Base-by-base conservation (phyloP, 495 filamentous ascomycete genomes). In the Xanthoparmelia taractica region DNA sequence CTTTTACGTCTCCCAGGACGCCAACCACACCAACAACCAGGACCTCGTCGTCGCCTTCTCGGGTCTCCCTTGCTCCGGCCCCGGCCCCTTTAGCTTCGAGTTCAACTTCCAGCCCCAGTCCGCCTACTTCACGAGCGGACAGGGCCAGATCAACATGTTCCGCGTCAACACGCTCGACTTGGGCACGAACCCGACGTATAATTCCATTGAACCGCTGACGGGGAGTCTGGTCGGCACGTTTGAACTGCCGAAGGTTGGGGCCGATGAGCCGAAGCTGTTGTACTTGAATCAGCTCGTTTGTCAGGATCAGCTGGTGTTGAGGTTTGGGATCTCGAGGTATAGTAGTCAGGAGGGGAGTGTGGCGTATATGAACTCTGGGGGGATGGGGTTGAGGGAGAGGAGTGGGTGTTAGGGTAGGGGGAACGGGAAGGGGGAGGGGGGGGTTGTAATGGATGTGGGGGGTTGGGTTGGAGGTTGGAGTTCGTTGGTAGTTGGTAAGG, bases 341-440 rank as follows among this genome's bases (percentile, higher is more conserved):
- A 58, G 55, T 33, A 15, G 34, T 6, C n/a, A 37, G n/a, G 54
- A 34, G n/a, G 61, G 61, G 43, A 45, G 34, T 33, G 61, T 63
- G 54, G 54, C 48, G 37, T 57, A 63, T 48, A 41, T 63, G 12
- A 43, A 38, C 23, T 29, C 33, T 4, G 20, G 25, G 17, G 40
- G 34, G 31, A 50, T 50, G 29, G 61, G 61, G 61, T 63, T 63
- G 61, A 63, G 61, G 54, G 54, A 55, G 29, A 20, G 55, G 54
- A 41, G 31, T 58, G 61, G 61, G 36, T 40, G 52, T 47, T 63
- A 56, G n/a, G n/a, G n/a, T n/a, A n/a, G n/a, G n/a, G n/a, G n/a
- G n/a, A n/a, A n/a, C n/a, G n/a, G n/a, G 52, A 17, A 11, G 33
- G 15, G 27, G 2, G 7, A 12, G 8, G 52, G 7, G 20, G 43